A percentile compares a stretch with the other conserved stretches of the same genome.
These are phyloP conservation scores for Colletotrichum aenigma DNA, from an alignment of 2,329 filamentous ascomycete genomes.

Conservation along the genomic window DNA sequence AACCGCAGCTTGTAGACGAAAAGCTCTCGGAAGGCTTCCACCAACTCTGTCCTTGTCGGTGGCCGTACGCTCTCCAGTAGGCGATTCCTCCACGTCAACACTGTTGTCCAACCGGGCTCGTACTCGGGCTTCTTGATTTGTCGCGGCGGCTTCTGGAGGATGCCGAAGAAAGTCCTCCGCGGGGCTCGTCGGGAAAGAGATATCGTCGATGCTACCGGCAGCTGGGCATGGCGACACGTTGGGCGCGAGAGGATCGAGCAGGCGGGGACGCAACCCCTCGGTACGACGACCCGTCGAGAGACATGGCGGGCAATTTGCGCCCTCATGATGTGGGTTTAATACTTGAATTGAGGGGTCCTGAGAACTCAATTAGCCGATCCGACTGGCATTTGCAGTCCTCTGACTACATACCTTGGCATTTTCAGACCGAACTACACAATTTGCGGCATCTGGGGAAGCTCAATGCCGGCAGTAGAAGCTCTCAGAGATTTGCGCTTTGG, in stretches of 20 bases:
- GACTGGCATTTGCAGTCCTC: not conserved
- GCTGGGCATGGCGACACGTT: conserved; percentile 25
- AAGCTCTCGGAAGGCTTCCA: conserved; percentile 68
- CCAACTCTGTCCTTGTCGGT: conserved; percentile 66
- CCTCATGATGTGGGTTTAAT: conserved; percentile 42
- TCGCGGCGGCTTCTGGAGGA: conserved; percentile 65
- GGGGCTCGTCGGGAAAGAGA: conserved; percentile 25
- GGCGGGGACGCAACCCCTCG: conserved; percentile 35
- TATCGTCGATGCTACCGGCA: conserved; percentile 24
- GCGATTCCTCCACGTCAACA: conserved; percentile 71
- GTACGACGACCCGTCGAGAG: conserved; percentile 40
- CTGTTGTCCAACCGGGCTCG: conserved; percentile 73
- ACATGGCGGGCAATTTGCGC: conserved; percentile 49
- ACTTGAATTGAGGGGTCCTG: conserved; percentile 3
- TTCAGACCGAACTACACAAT: not conserved
- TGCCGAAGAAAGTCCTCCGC: conserved; percentile 60
- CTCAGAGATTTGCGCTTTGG: conserved; percentile 10
- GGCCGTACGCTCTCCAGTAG: conserved; percentile 67
- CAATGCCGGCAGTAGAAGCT: conserved; percentile 16
- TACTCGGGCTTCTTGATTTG: conserved; percentile 65
- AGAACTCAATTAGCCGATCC: not conserved
- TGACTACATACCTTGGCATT: conserved; percentile 9
- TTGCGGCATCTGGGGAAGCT: conserved; percentile 15
- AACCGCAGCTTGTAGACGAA: conserved; percentile 60
- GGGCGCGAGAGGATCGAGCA: conserved; percentile 35